Evolutionary conservation across 225 moss, liverwort and hornwort genomes (phyloP), one percentile per base, ranked within the genome.

Genomic region (Sphagnum tenellum): DNA sequence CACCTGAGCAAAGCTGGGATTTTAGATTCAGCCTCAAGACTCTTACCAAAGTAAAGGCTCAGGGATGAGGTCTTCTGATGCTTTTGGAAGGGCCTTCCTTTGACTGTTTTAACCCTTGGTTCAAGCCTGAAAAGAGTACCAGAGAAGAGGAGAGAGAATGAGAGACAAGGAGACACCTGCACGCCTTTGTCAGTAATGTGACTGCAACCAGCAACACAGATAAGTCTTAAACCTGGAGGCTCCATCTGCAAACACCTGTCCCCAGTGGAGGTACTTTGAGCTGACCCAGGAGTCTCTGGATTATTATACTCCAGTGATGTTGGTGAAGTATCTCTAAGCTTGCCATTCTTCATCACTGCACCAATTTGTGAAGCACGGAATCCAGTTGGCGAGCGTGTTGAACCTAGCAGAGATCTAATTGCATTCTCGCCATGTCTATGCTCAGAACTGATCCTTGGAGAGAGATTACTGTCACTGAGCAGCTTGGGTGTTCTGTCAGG

Each of bases 171-270:
- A 45, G 5, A 56, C 72, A 96, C 95, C 88, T 96, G 95, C 66
- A 92, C 72, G 66, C 95, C 95, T 77, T 88, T 88, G 71, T 96
- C 95, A 68, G 88, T 81, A 57, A 92, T 76, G 62, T 92, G 88
- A 67, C 72, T 82, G 70, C 92, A 92, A 55, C 88, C 84, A 61
- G 89, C 92, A 29, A 29, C 66, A 96, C 77, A 60, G 74, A 86
- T 44, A 96, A 88, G 92, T 70, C 57, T 75, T 57, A 69, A 62
- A 60, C 69, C 74, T 74, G 75, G 83, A 70, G 76, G 71, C 49
- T 86, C 87, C 63, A 70, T 45, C 61, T 86, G 85, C 55, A 70
- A 74, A 60, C 82, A 75, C 71, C 49, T 76, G 67, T 7, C 66
- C 63, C 74, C 71, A 67, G 51, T 73, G 9, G 45, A 46, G n/a